These are phyloP conservation scores for Colletotrichum limetticola DNA, from an alignment of 2,329 filamentous ascomycete species.

Conservation along the genomic window DNA sequence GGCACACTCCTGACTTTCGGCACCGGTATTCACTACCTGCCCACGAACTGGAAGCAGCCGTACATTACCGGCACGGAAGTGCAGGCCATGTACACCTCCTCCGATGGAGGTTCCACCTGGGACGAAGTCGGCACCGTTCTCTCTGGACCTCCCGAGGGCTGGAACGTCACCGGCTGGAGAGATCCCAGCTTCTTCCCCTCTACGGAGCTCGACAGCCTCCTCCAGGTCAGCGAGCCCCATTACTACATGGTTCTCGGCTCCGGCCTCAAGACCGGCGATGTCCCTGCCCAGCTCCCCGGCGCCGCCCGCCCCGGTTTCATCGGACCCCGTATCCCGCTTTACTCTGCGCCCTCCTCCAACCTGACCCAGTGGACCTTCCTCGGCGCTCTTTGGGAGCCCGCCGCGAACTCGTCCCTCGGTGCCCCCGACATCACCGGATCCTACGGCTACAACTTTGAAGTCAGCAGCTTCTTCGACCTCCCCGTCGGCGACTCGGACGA, in stretches of 20 bases:
- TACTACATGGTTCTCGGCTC: constrained; percentile 37
- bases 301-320: constrained; percentile 36
- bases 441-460: constrained; percentile 36
- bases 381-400: constrained; percentile 36
- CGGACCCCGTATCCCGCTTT: constrained; percentile 34
- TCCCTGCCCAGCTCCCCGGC: constrained; percentile 28
- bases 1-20: constrained; percentile 33
- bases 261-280: constrained; percentile 33
- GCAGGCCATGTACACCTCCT: constrained; percentile 28
- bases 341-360: constrained; percentile 33
- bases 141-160: constrained; percentile 31
- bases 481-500: constrained; percentile 25
- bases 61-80: constrained; percentile 34
- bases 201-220: constrained; percentile 25
- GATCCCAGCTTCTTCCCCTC: constrained; percentile 36
- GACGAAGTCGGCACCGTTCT: constrained; percentile 32
- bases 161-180: constrained; percentile 36
- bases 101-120: constrained; percentile 32
- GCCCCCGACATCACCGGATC: constrained; percentile 34
- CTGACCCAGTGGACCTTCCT: constrained; percentile 36
- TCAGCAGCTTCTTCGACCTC: constrained; percentile 34
- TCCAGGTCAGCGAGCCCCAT: constrained; percentile 26
- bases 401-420: constrained; percentile 30
- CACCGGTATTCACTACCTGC: constrained; percentile 33
- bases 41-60: constrained; percentile 36